Conservation (phyloP, 2,329 filamentous ascomycete species). For the Aspergillus nomiae region DNA sequence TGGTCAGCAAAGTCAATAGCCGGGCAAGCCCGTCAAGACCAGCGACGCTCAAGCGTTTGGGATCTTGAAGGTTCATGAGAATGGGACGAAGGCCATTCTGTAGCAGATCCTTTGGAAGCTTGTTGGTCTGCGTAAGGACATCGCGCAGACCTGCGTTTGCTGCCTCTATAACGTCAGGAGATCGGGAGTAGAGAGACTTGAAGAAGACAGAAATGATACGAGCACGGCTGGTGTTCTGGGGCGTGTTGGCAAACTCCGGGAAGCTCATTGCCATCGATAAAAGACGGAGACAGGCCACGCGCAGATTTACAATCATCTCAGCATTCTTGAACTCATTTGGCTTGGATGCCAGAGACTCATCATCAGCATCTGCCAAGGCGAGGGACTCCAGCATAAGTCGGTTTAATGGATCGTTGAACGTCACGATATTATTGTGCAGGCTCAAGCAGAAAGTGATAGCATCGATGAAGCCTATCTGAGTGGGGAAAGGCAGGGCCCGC, state of each 20-base stretch:
- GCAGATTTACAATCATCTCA: slow-evolving; percentile 85
- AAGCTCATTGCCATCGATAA: slow-evolving; percentile 92
- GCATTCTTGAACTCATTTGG: slow-evolving; percentile 93
- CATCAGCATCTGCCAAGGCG: slow-evolving; percentile 89
- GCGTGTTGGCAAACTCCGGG: slow-evolving; percentile 81
- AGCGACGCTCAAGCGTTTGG: slow-evolving; percentile 83
- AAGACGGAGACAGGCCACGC: slow-evolving; percentile 90
- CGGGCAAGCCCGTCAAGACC: slow-evolving; percentile 89
- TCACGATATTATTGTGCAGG: slow-evolving; percentile 83
- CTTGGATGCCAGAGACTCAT: slow-evolving; percentile 90
- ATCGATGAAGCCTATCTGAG: slow-evolving; percentile 97
- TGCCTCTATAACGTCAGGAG: slow-evolving; percentile 86
- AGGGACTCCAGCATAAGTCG: slow-evolving; percentile 90
- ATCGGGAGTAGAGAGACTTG: slow-evolving; percentile 93
- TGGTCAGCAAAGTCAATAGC: slow-evolving; percentile 86
- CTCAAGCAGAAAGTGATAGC: slow-evolving; percentile 94
- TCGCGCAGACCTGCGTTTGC: slow-evolving; percentile 88
- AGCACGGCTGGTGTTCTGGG: slow-evolving; percentile 63
- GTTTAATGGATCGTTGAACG: slow-evolving; percentile 89
- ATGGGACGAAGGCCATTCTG: slow-evolving; percentile 94
- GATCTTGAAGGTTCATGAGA: slow-evolving; percentile 93
- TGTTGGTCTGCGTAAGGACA: slow-evolving; percentile 83
- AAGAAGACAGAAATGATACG: slow-evolving; percentile 94
- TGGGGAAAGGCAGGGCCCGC: slow-evolving; percentile 86
- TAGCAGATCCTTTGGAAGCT: slow-evolving; percentile 90